These are phyloP conservation scores for Isatis tinctoria DNA, from an alignment of 345 rosid species.

Conservation along the genomic window DNA sequence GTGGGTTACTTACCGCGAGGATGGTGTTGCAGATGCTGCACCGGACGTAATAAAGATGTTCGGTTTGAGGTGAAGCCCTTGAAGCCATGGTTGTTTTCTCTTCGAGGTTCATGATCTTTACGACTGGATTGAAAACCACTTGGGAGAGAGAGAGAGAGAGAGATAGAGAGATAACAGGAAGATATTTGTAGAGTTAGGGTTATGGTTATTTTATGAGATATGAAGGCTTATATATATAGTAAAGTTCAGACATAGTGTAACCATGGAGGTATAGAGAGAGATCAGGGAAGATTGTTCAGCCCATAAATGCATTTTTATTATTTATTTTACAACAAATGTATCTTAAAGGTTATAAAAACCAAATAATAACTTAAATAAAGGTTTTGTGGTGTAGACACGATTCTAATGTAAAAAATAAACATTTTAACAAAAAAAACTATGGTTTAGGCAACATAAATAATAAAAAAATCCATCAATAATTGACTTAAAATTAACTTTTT, in stretches of 20 bases:
- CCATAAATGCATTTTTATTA: constrained; percentile 8
- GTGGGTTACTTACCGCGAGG: constrained; percentile 65
- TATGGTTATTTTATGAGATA: constrained; percentile 13
- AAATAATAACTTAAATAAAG: neutral
- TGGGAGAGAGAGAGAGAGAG: neutral
- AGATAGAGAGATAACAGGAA: constrained; percentile 18
- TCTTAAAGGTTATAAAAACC: neutral
- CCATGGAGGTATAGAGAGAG: constrained; percentile 4
- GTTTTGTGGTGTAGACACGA: neutral
- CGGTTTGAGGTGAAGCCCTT: constrained; percentile 48
- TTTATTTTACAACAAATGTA: neutral
- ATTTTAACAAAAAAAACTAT: neutral
- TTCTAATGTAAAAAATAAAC: neutral
- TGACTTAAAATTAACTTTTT: neutral
- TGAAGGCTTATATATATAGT: constrained; percentile 21
- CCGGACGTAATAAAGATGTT: constrained; percentile 92
- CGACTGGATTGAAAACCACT: constrained; percentile 1
- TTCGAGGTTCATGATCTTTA: constrained; percentile 50
- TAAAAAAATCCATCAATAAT: neutral
- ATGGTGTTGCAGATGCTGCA: constrained; percentile 99
- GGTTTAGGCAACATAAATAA: neutral
- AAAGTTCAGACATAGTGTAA: constrained; percentile 6
- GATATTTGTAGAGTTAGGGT: constrained; percentile 3
- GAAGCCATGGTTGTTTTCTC: constrained; percentile 64
- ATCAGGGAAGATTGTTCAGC: neutral